phyloP scores from a whole-genome alignment of 257 asterid species.

The Solanum microdontum region DNA sequence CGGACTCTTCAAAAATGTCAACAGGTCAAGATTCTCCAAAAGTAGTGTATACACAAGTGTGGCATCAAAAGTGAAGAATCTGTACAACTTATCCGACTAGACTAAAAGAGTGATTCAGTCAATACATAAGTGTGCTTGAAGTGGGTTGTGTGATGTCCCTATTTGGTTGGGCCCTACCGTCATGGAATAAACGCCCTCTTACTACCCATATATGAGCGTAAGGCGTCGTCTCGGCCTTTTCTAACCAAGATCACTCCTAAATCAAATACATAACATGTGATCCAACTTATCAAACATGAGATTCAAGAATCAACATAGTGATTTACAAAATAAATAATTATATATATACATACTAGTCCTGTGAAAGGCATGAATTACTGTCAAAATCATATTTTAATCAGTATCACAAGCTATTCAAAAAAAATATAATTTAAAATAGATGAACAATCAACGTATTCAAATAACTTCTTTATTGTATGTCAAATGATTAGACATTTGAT shows the following conservation, averaged over 20 bases:
- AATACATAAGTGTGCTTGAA: background rate
- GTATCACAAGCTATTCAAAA: too few species aligned
- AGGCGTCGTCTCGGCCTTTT: background rate
- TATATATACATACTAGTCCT: too few species aligned
- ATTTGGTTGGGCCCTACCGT: background rate
- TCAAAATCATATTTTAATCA: too few species aligned
- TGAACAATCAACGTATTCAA: too few species aligned
- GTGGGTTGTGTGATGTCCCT: background rate
- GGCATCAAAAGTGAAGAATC: background rate
- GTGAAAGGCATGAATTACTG: too few species aligned
- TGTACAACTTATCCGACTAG: background rate
- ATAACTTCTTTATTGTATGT: too few species aligned
- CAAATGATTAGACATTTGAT: too few species aligned
- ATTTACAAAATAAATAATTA: too few species aligned
- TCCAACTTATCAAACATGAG: background rate
- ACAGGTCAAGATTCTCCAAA: background rate
- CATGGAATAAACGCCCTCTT: background rate
- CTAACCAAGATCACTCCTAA: background rate
- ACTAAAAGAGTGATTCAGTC: background rate
- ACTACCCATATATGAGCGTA: background rate
- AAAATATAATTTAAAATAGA: too few species aligned
- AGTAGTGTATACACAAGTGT: too few species aligned
- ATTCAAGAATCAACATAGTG: background rate
- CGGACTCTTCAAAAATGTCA: background rate
- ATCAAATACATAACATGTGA: background rate